Base-by-base conservation (phyloP, 2,329 filamentous ascomycete genomes). In the Pseudocercospora crystallina region DNA sequence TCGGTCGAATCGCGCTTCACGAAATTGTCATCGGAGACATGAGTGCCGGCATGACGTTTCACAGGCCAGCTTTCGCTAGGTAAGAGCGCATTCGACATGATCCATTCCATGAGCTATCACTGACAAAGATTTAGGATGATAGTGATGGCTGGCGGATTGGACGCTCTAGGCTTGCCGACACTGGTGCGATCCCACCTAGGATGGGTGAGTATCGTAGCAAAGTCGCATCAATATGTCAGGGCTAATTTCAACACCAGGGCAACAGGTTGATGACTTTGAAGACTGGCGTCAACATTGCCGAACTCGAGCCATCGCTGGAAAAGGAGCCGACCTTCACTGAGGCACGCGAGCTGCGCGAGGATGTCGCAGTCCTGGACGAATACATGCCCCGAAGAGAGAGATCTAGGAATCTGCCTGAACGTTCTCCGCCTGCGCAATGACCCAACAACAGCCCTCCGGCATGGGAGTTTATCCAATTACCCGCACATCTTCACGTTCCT, bases 1-100 rank as follows among this genome's bases (percentile, higher is more conserved):
- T 57, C 15, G 51, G 51, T 5, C 46, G 51, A 9, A 49, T 57
- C 9, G 54, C 51, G 13, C 36, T 57, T 30, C 46, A 43, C 31
- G 54, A 57, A 20, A 50, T 54, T 14, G 38, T 53, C 7, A 9
- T 54, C 26, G 54, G 51, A 12, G 54, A 57, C 40, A 37, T 37
- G 12, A 36, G 40, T 5, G 43, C 47, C 31, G 54, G 51, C 12
- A 45, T 43, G 15, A 35, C 32, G 9, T 43, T 54, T 13, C 54
- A 57, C 45, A 36, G 54, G 9, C 51, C 54, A 26, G 54, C 54
- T 4, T 49, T 43, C 29, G 51, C 47, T n/a, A 13, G 41, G 41
- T 43, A 15, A 11, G 41, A 20, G 7, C 7, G 3, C 20, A 26
- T 26, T 3, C 20, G 7, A 7, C 20, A 26, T 7, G 7, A 26